Evolutionary conservation across 2,329 filamentous ascomycete genomes (phyloP).

Genomic region (Decorospora gaudefroyi): DNA sequence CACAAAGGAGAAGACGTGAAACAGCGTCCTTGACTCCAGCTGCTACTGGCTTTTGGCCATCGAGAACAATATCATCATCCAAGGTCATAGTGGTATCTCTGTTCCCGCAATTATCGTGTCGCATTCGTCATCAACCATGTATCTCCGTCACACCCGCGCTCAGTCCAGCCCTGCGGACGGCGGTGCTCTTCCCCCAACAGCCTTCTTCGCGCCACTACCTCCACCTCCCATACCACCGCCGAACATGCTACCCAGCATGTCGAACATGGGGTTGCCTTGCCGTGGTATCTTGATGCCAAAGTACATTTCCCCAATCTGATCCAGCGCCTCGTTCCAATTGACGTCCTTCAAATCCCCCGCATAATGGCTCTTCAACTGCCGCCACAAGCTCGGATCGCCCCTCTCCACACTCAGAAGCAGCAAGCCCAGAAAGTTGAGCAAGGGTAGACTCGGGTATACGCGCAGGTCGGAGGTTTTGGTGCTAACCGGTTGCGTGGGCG

Average conservation of each 20-base stretch:
- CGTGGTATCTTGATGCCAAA: conserved; percentile 87
- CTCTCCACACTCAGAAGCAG: conserved; percentile 83
- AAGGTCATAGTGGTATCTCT: too few relatives aligned
- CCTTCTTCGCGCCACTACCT: conserved; percentile 52
- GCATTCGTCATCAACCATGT: conserved; percentile 3
- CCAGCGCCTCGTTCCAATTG: conserved; percentile 77
- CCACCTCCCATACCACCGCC: conserved; percentile 70
- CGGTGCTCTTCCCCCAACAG: conserved; percentile 44
- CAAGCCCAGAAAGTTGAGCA: conserved; percentile 91
- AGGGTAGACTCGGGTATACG: conserved; percentile 87
- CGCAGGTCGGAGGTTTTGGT: conserved; percentile 72
- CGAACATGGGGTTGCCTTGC: conserved; percentile 89
- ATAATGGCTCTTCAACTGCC: conserved; percentile 82
- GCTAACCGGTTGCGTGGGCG: conserved; percentile 81
- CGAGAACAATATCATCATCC: too few relatives aligned
- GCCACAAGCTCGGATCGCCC: conserved; percentile 76
- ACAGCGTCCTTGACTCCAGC: too few relatives aligned
- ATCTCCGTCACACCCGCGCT: conserved; percentile 1
- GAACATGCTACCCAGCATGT: conserved; percentile 97
- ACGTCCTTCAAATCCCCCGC: conserved; percentile 75
- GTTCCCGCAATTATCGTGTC: conserved; percentile 6
- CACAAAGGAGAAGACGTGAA: too few relatives aligned
- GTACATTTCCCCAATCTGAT: conserved; percentile 93
- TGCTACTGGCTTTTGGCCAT: too few relatives aligned
- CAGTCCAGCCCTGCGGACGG: conserved; percentile 46